phyloP scores from a whole-genome alignment of 2,329 filamentous ascomycete genomes.

The Scleromitrula shiraiana region DNA sequence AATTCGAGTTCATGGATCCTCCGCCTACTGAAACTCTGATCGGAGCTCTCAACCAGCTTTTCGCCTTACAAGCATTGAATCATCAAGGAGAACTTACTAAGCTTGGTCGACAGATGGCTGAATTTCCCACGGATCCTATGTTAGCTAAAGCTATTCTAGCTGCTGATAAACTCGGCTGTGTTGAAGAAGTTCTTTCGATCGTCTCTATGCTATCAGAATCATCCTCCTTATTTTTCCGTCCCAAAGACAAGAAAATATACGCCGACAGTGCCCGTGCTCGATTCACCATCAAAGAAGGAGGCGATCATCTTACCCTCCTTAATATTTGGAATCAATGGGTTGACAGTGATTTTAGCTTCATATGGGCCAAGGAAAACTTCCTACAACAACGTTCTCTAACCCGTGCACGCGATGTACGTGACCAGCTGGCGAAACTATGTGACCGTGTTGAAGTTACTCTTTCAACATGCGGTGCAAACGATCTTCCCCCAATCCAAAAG shows the following conservation, averaged over 20 bases:
- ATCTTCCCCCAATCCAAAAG: conserved; percentile 74
- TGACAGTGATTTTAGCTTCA: conserved; percentile 77
- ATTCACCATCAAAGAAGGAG: conserved; percentile 85
- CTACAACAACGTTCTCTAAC: conserved; percentile 85
- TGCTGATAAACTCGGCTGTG: conserved; percentile 83
- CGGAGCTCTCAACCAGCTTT: conserved; percentile 80
- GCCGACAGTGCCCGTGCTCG: conserved; percentile 83
- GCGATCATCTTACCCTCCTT: conserved; percentile 79
- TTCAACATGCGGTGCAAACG: conserved; percentile 59
- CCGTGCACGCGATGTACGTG: conserved; percentile 81
- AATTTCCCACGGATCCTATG: conserved; percentile 90
- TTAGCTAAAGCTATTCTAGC: conserved; percentile 82
- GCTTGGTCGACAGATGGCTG: conserved; percentile 86
- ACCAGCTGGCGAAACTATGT: conserved; percentile 86
- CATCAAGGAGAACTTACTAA: conserved; percentile 85
- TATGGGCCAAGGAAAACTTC: conserved; percentile 92
- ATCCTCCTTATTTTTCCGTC: conserved; percentile 83
- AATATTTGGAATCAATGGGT: conserved; percentile 97
- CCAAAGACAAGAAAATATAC: conserved; percentile 95
- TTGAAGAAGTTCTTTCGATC: conserved; percentile 85
- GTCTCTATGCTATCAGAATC: conserved; percentile 92
- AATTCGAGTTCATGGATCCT: conserved; percentile 95
- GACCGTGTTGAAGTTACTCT: conserved; percentile 82
- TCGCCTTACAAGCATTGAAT: conserved; percentile 82
- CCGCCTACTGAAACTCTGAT: conserved; percentile 87